Base-by-base conservation (phyloP, 768 basidiomycete species). In the Ramaria rubella region DNA sequence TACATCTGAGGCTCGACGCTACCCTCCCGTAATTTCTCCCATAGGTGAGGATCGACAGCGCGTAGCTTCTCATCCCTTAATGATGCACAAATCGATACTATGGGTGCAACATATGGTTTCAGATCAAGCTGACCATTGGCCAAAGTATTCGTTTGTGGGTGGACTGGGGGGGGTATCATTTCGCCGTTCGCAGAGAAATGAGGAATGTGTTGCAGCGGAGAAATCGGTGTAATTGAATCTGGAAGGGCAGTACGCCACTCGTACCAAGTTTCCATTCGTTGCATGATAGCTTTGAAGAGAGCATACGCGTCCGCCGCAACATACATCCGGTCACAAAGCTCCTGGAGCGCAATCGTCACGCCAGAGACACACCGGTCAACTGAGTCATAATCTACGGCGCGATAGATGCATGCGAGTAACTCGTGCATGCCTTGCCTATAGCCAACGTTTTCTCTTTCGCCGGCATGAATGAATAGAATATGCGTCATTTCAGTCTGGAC, bases 351-450 rank as follows among this genome's bases (percentile, higher is more conserved):
- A 21, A 67, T 61, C 23, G 52, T 77, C 73, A 29, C 48, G n/a
- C n/a, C n/a, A 63, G 21, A 57, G 38, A 61, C 58, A n/a, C 69
- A 57, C 9, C 68, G 69, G 9, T 54, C 59, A 14, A 92, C 67
- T 1, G 93, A 86, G 71, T 99, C 96, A 62, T 79, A 85, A 68
- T 95, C 87, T 55, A 89, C 75, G 2, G 86, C 86, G 64, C 89
- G 83, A 63, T 90, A 90, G 27, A 97, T 69, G 0, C 91, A 87
- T 3, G 94, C 96, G 21, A 97, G 79, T 8, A 98, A 73, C 66
- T 99, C 96, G 65, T 99, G 96, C 96, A 99, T 98, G 52, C 96
- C 95, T 76, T 99, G 96, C 29, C 96, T 82, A 67, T 99, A 99
- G 21, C 94, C 93, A 21, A 95, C 81, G 38, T 85, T 77, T 1